Percentiles rank a stretch among this genome's conserved stretches.
phyloP scores from a whole-genome alignment of 176 grass and related monocot species.

The Carex myosuroides region DNA sequence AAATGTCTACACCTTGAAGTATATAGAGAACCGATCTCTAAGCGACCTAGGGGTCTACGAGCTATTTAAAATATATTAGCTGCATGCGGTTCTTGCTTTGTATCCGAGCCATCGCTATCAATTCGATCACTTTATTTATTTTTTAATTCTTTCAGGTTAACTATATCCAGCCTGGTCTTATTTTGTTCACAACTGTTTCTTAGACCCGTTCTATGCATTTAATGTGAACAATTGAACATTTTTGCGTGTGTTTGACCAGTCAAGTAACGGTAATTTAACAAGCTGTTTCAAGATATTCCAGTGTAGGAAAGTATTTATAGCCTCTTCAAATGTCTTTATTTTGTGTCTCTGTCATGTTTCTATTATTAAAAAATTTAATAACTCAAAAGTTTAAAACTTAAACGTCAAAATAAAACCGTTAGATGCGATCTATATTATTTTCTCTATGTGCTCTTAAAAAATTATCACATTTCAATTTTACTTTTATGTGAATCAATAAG shows the following conservation, averaged over 20 bases:
- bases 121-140: background rate
- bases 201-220: background rate
- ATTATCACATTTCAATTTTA: too few species aligned
- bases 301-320: too few species aligned
- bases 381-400: too few species aligned
- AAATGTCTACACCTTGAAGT: background rate
- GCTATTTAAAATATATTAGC: slow-evolving; percentile 10
- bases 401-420: too few species aligned
- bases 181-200: background rate
- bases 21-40: background rate
- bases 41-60: background rate
- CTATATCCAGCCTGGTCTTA: slow-evolving; percentile 17
- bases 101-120: slow-evolving; percentile 30
- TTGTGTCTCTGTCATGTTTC: too few species aligned
- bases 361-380: too few species aligned
- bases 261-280: too few species aligned
- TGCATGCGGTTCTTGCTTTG: slow-evolving; percentile 7
- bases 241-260: background rate
- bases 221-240: background rate
- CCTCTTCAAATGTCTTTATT: too few species aligned
- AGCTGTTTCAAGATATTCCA: too few species aligned
- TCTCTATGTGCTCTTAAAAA: too few species aligned
- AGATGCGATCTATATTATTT: too few species aligned
- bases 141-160: slow-evolving; percentile 13
- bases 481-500: too few species aligned